Conservation (phyloP, 768 basidiomycete species). For the Atractiella rhizophila region DNA sequence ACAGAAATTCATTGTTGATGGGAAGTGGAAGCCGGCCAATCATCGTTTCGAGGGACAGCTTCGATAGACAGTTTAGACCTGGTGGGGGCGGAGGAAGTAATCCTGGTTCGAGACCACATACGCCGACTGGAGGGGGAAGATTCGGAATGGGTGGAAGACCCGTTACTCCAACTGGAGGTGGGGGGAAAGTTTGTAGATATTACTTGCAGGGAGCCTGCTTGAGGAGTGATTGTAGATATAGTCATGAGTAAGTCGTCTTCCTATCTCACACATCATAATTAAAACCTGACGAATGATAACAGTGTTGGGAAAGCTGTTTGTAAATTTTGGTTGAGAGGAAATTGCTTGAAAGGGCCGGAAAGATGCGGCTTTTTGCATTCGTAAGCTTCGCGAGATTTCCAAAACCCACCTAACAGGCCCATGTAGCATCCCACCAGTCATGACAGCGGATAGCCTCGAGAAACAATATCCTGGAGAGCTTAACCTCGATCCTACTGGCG, state of each 20-base stretch:
- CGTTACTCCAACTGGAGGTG: slow-evolving; percentile 16
- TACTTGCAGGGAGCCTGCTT: slow-evolving; percentile 91
- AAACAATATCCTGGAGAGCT: slow-evolving; percentile 19
- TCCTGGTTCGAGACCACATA: slow-evolving; percentile 15
- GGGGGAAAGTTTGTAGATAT: slow-evolving; percentile 61
- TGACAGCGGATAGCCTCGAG: slow-evolving; percentile 9
- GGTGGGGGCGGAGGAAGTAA: slow-evolving; percentile 10
- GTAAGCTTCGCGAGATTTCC: slow-evolving; percentile 28
- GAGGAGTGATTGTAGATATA: slow-evolving; percentile 81
- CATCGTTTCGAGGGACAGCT: slow-evolving; percentile 14
- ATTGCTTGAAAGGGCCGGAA: slow-evolving; percentile 59
- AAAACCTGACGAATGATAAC: neutral
- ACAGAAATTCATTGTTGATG: neutral
- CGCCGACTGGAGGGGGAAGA: slow-evolving; percentile 11
- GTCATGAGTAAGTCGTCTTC: slow-evolving; percentile 27
- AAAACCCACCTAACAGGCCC: neutral
- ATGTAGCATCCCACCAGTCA: slow-evolving; percentile 20
- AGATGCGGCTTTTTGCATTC: slow-evolving; percentile 84
- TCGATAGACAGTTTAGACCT: slow-evolving; percentile 2
- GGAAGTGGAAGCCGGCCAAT: slow-evolving; percentile 14
- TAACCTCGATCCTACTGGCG: slow-evolving; percentile 21
- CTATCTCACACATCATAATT: neutral
- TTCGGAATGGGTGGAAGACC: slow-evolving; percentile 14
- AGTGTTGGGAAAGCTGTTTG: slow-evolving; percentile 32
- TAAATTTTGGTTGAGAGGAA: slow-evolving; percentile 92